These are phyloP conservation scores for Calonectria pauciramosa DNA, from an alignment of 2,329 filamentous ascomycete species.

Conservation along the genomic window DNA sequence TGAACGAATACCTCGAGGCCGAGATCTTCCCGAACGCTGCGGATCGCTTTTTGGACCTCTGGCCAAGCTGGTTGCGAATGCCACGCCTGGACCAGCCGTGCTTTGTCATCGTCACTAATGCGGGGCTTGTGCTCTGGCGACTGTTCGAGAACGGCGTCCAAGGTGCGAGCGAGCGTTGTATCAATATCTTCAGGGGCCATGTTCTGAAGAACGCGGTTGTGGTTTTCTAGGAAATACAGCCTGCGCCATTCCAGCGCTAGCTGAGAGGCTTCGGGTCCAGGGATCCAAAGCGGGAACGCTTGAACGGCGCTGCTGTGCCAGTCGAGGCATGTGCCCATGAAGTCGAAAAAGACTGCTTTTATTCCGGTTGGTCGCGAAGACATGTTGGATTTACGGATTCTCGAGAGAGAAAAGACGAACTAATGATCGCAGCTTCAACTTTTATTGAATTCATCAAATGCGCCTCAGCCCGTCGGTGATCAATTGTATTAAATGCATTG, in stretches of 20 bases:
- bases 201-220: slow-evolving; percentile 51
- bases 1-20: slow-evolving; percentile 62
- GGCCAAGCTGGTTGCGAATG: slow-evolving; percentile 65
- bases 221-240: slow-evolving; percentile 62
- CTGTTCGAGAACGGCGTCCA: slow-evolving; percentile 52
- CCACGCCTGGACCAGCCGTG: slow-evolving; percentile 57
- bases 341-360: slow-evolving; percentile 68
- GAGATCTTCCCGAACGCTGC: slow-evolving; percentile 50
- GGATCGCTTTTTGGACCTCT: slow-evolving; percentile 60
- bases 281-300: slow-evolving; percentile 52
- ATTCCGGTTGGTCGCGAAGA: slow-evolving; percentile 36
- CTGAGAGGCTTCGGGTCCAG: slow-evolving; percentile 49
- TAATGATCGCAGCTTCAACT: no score
- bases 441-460: no score
- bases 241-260: slow-evolving; percentile 66
- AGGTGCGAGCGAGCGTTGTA: slow-evolving; percentile 58
- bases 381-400: slow-evolving; percentile 11
- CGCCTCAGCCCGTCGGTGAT: background rate
- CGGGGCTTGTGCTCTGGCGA: slow-evolving; percentile 8
- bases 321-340: slow-evolving; percentile 71
- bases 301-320: slow-evolving; percentile 61
- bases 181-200: slow-evolving; percentile 63
- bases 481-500: background rate
- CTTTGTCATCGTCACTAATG: slow-evolving; percentile 35
- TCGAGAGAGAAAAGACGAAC: background rate